Conservation (phyloP, 768 basidiomycete genomes). For the Gelatoporia subvermispora region DNA sequence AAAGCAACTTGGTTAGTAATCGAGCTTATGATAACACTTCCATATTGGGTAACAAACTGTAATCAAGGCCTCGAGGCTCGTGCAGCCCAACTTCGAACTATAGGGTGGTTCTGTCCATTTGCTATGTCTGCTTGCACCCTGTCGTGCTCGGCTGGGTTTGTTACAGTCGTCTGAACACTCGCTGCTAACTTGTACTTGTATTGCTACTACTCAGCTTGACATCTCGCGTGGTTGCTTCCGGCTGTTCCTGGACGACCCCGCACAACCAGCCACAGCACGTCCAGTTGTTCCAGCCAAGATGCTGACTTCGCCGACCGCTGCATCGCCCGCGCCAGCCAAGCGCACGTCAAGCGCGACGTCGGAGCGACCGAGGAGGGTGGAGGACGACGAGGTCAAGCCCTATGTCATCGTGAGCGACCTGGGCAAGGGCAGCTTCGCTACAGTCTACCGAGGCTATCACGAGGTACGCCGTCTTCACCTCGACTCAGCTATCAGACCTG, state of each 20-base stretch:
- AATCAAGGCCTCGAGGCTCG: too few relatives aligned
- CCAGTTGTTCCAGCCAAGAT: conserved; percentile 1
- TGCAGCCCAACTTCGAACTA: too few relatives aligned
- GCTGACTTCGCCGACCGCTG: conserved; percentile 18
- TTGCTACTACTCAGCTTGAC: background rate
- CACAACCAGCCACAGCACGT: conserved; percentile 7
- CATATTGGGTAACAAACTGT: too few relatives aligned
- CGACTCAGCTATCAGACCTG: background rate
- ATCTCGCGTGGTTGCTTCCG: background rate
- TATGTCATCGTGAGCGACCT: conserved; percentile 75
- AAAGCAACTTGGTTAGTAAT: too few relatives aligned
- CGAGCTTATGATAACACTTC: too few relatives aligned
- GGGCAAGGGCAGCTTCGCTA: conserved; percentile 93
- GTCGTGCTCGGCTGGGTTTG: too few relatives aligned
- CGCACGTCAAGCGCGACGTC: conserved; percentile 12
- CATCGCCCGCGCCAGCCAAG: conserved; percentile 11
- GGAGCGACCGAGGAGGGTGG: conserved; percentile 24
- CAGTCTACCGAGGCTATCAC: conserved; percentile 91
- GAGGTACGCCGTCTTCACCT: conserved; percentile 47
- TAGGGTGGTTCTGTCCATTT: too few relatives aligned
- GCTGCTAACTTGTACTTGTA: background rate
- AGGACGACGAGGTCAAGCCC: conserved; percentile 70
- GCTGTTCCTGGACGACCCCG: background rate
- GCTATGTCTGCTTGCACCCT: too few relatives aligned
- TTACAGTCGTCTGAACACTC: too few relatives aligned